Evolutionary conservation across 345 rosid species (phyloP).

Genomic region (Streptanthus diversifolius): DNA sequence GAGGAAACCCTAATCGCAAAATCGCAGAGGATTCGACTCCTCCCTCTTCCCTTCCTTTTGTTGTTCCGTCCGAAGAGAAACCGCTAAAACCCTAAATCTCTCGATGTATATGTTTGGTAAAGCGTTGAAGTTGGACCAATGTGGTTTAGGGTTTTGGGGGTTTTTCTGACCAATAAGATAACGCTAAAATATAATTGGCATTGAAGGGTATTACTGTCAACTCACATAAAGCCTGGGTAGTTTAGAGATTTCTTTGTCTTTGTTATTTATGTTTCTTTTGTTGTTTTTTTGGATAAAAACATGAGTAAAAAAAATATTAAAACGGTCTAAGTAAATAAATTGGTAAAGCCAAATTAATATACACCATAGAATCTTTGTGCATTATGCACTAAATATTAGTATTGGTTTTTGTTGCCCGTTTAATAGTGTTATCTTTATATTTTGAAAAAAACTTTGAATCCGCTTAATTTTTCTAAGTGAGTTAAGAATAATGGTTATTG

Average conservation of each 20-base stretch:
- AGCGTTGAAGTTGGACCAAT: neutral
- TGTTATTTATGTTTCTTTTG: neutral
- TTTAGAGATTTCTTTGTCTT: neutral
- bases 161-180: conserved; percentile 20
- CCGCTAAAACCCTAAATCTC: conserved; percentile 31
- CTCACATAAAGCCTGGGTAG: neutral
- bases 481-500: no score
- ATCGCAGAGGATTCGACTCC: neutral
- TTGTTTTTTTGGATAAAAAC: no score
- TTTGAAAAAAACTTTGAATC: no score
- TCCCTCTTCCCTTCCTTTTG: neutral
- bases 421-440: no score
- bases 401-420: no score
- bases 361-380: no score
- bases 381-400: no score
- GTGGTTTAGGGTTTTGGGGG: conserved; percentile 22
- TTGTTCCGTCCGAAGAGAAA: neutral
- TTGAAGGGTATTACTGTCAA: neutral
- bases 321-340: no score
- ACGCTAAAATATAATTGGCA: neutral
- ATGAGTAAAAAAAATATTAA: no score
- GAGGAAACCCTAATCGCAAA: neutral
- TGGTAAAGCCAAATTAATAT: no score
- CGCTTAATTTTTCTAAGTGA: no score
- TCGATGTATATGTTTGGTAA: conserved; percentile 6